A percentile compares a stretch with the other conserved stretches of the same genome.
These are phyloP conservation scores for Neonectria neomacrospora DNA, from an alignment of 2,329 filamentous ascomycete species.

Conservation along the genomic window DNA sequence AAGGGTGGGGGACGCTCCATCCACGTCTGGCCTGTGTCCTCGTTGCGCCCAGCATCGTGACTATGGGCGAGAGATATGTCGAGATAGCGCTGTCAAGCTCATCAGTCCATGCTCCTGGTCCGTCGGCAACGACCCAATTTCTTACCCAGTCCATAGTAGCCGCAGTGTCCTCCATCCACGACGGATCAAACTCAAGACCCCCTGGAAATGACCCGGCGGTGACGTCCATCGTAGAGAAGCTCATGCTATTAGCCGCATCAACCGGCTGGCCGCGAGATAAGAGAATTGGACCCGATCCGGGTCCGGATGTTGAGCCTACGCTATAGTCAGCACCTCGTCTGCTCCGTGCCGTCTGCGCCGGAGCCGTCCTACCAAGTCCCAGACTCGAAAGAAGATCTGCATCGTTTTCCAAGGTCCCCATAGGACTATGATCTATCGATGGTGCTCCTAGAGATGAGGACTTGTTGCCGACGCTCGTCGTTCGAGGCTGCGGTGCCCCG, in stretches of 20 bases:
- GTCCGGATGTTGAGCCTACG: conserved; percentile 34
- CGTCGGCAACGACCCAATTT: conserved; percentile 1
- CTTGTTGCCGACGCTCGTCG: conserved; percentile 16
- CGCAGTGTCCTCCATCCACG: conserved; percentile 49
- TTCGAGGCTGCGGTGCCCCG: conserved; percentile 10
- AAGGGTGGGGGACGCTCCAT: conserved; percentile 43
- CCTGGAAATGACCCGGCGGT: conserved; percentile 17
- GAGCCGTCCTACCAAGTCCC: conserved; percentile 35
- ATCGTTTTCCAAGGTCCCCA: conserved; percentile 33
- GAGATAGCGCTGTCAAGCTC: conserved; percentile 44
- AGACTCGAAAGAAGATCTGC: conserved; percentile 38
- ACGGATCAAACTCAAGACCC: conserved; percentile 48
- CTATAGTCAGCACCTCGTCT: conserved; percentile 30
- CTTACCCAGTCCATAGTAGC: conserved; percentile 54
- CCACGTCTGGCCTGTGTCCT: conserved; percentile 46
- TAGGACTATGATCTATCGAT: conserved; percentile 37
- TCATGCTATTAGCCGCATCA: conserved; percentile 36
- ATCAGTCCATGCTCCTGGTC: conserved; percentile 22
- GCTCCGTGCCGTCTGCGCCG: conserved; percentile 8
- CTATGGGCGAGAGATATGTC: conserved; percentile 50
- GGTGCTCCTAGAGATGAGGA: conserved; percentile 36
- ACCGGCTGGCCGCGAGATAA: conserved; percentile 36
- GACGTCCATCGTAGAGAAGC: conserved; percentile 35
- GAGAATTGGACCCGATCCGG: conserved; percentile 33
- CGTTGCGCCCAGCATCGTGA: conserved; percentile 42